Evolutionary conservation across 106 monocot genomes (phyloP), one percentile per base, ranked within the genome.

Genomic region (Dendrobium huoshanense): DNA sequence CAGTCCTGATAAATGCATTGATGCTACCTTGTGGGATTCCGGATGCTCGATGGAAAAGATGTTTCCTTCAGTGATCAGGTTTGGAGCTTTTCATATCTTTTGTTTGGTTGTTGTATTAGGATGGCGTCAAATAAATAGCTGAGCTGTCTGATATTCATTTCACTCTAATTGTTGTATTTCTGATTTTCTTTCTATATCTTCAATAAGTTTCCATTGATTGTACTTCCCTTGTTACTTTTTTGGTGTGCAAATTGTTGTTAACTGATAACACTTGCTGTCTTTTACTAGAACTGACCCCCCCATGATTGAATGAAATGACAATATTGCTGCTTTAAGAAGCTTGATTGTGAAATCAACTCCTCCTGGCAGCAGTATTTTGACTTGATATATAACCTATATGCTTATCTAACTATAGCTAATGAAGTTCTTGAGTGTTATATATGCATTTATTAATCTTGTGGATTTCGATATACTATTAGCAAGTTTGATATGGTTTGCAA

Each of bases 111-210:
- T n/a, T 76, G 76, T 76, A 47, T 48, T 75, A 42, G 48, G 40
- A 48, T 48, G 48, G 75, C 44, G 13, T 76, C 76, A 24, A 76
- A 76, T 76, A 76, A 76, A 49, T 49, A 13, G 49, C 16, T 76
- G 49, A 51, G 48, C 76, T 76, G 4, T 15, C 33, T 37, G 33
- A 70, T 76, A 27, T 51, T 76, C 27, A 49, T 51, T 51, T 76
- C 76, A 25, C 22, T 76, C 43, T 44, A 41, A 42, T 44, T 74
- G 42, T 43, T 74, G 74, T 43, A 42, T 74, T 74, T 74, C 6
- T 44, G n/a, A 41, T 74, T 43, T 74, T 44, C 74, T 17, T 0
- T 72, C 15, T 40, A 37, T 37, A 37, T 72, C 29, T 42, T 74
- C 43, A 74, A 44, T 70, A 33, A 70, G 15, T 37, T 29, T 61